Percentiles rank a stretch among this genome's conserved stretches.
These are phyloP conservation scores for Nannizzia gypsea DNA, from an alignment of 2,329 filamentous ascomycete genomes.

Conservation along the genomic window DNA sequence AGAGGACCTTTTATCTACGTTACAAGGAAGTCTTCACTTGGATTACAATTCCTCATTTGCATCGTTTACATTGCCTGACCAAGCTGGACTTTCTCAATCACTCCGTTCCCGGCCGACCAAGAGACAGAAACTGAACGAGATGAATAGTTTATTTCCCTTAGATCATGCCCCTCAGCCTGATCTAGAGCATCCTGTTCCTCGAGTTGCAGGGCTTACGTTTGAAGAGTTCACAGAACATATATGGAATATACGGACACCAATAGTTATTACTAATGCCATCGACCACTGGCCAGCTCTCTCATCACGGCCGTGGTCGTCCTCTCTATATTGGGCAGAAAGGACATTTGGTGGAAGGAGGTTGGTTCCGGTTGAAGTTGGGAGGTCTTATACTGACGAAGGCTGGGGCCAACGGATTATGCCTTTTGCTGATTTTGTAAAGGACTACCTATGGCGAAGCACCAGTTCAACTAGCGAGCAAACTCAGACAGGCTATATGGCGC, in stretches of 20 bases:
- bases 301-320: constrained; percentile 57
- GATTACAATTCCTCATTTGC: constrained; percentile 9
- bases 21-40: constrained; percentile 18
- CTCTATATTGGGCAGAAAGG: constrained; percentile 57
- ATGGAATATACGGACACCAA: constrained; percentile 39
- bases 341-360: constrained; percentile 68
- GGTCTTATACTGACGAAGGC: constrained; percentile 72
- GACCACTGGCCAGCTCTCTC: constrained; percentile 66
- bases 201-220: constrained; percentile 40
- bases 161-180: constrained; percentile 23
- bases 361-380: constrained; percentile 74
- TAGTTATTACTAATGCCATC: constrained; percentile 58
- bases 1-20: constrained; percentile 25
- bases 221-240: constrained; percentile 53
- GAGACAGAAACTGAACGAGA: constrained; percentile 4
- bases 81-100: neutral
- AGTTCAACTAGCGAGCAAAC: neutral
- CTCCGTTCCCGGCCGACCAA: neutral
- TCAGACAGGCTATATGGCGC: constrained; percentile 71
- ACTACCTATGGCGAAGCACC: constrained; percentile 41
- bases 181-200: constrained; percentile 29
- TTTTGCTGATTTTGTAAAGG: constrained; percentile 58
- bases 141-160: constrained; percentile 23
- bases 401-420: constrained; percentile 75
- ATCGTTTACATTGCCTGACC: neutral